phyloP scores from a whole-genome alignment of 371 early-diverging fungal species.

The Globomyces sp. region DNA sequence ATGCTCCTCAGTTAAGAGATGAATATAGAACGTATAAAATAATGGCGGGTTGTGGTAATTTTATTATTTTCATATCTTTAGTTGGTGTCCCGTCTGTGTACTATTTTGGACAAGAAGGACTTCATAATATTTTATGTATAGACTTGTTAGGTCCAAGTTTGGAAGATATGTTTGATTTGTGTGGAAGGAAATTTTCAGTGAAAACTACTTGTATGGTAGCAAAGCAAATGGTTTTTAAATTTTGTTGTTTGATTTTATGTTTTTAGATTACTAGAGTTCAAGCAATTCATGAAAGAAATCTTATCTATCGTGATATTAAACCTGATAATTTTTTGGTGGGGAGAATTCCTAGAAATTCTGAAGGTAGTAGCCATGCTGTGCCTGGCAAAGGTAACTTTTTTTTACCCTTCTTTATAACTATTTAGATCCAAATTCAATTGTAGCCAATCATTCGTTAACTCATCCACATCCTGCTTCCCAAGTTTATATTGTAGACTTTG shows the following conservation, averaged over 20 bases:
- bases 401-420: not conserved
- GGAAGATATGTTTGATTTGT: conserved; percentile 97
- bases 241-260: not conserved
- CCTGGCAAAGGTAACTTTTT: conserved; percentile 20
- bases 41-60: conserved; percentile 69
- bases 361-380: conserved; percentile 42
- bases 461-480: conserved; percentile 50
- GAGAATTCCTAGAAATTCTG: conserved; percentile 61
- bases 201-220: conserved; percentile 97
- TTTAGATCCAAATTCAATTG: conserved; percentile 37
- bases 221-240: conserved; percentile 82
- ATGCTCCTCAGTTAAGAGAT: conserved; percentile 91
- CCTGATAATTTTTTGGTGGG: conserved; percentile 99
- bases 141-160: conserved; percentile 97
- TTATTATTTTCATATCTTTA: conserved; percentile 1
- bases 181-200: conserved; percentile 83
- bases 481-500: conserved; percentile 90
- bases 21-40: conserved; percentile 91
- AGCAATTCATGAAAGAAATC: conserved; percentile 92
- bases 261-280: conserved; percentile 83
- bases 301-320: conserved; percentile 99
- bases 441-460: conserved; percentile 43
- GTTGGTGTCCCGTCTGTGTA: conserved; percentile 85
- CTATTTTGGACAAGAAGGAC: conserved; percentile 96
- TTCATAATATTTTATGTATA: conserved; percentile 94